Base-by-base conservation (phyloP, 306 rosid species). In the Sophora flavescens region DNA sequence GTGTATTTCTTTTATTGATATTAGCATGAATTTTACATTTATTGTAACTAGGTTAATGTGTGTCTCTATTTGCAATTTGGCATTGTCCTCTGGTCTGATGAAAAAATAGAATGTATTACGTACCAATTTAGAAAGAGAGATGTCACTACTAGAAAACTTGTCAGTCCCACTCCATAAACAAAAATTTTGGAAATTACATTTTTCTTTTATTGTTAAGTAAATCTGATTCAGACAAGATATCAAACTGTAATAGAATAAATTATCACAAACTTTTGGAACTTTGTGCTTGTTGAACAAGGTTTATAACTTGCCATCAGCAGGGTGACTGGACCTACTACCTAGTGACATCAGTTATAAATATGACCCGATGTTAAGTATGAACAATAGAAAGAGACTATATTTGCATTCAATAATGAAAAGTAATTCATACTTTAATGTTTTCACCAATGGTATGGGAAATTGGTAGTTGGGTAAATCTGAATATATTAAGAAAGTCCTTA, bases 11-110 rank as follows among this genome's bases (percentile, higher is more conserved):
- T 39, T 45, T 53, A 6, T 8, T 16, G 58, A 47, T 61, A 38
- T 35, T 59, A 38, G 11, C 41, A 71, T 77, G 68, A 39, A 68
- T n/a, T 14, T 61, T 32, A 28, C 47, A 63, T 35, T 17, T 85
- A 14, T 38, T n/a, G 15, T 48, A 36, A 11, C 26, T 54, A 36
- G 28, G 52, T 22, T 8, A 42, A 30, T 26, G 59, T 68, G 66
- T 36, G 2, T 42, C 26, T 10, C 58, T 77, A 32, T 79, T 63
- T 68, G 28, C 52, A 17, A 47, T 62, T 15, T 16, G 52, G 73
- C 42, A 50, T 50, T 26, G 32, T 36, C 56, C 58, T 36, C n/a
- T 2, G 2, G 56, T 4, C 35, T 53, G 15, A 15, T 57, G 39
- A 26, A 12, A 6, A 54, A 18, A 70, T 22, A 45, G 10, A 48